Percentiles rank a stretch among this genome's conserved stretches.
These are phyloP conservation scores for Lipomyces japonicus DNA, from an alignment of 805 yeast species.

Conservation along the genomic window DNA sequence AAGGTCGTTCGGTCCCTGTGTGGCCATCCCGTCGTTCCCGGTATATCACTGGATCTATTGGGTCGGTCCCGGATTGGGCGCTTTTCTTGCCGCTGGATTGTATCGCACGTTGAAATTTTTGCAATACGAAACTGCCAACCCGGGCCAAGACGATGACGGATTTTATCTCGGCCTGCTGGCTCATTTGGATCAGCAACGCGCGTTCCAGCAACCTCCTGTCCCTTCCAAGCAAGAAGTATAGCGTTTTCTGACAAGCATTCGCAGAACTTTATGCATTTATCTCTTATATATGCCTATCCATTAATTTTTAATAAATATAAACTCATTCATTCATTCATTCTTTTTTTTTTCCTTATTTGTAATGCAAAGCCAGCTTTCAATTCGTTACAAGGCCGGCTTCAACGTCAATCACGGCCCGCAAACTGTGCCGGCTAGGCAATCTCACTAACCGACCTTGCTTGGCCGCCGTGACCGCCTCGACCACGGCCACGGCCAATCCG, in stretches of 20 bases:
- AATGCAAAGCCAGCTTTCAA: too few relatives aligned
- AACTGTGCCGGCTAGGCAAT: neutral
- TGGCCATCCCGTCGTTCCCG: slow-evolving; percentile 72
- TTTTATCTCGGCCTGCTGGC: too few relatives aligned
- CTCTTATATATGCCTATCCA: too few relatives aligned
- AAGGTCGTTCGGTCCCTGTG: slow-evolving; percentile 77
- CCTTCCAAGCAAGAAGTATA: too few relatives aligned
- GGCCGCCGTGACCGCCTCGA: neutral
- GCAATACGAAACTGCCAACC: slow-evolving; percentile 65
- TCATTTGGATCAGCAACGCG: neutral
- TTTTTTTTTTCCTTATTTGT: too few relatives aligned
- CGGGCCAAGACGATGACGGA: slow-evolving; percentile 61
- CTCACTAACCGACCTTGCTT: too few relatives aligned
- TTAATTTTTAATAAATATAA: too few relatives aligned
- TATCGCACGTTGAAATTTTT: slow-evolving; percentile 64
- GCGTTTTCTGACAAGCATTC: too few relatives aligned
- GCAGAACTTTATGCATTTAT: too few relatives aligned
- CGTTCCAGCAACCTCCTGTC: slow-evolving; percentile 17
- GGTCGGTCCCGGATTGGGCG: slow-evolving; percentile 81
- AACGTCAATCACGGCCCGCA: neutral
- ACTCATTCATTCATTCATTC: too few relatives aligned
- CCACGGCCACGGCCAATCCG: slow-evolving; percentile 3
- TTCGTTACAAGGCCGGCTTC: too few relatives aligned
- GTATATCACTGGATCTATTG: slow-evolving; percentile 87
- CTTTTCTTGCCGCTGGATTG: slow-evolving; percentile 59